These are phyloP conservation scores for Schizopora paradoxa DNA, from an alignment of 1,284 basidiomycete genomes.

Conservation along the genomic window DNA sequence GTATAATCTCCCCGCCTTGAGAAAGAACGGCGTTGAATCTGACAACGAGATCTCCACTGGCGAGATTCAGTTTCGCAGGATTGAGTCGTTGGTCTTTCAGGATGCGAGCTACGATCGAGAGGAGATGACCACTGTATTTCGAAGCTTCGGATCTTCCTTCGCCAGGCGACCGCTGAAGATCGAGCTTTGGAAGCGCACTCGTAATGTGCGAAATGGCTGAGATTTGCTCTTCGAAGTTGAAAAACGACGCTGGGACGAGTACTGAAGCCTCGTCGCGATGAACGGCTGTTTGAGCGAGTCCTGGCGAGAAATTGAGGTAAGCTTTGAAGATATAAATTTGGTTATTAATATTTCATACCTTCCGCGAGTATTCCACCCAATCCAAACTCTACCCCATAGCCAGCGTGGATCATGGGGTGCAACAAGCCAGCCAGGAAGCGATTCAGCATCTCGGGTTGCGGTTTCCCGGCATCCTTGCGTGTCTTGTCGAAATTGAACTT, in stretches of 20 bases:
- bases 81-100: conserved; percentile 38
- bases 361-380: conserved; percentile 59
- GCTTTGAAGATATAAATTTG: not conserved
- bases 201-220: no score
- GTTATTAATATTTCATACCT: conserved; percentile 36
- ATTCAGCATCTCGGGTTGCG: conserved; percentile 52
- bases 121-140: conserved; percentile 30
- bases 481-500: conserved; percentile 40
- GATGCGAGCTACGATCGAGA: conserved; percentile 43
- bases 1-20: conserved; percentile 36
- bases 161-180: conserved; percentile 2
- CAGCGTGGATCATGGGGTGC: conserved; percentile 61
- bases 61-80: conserved; percentile 3
- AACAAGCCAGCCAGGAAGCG: conserved; percentile 53
- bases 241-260: conserved; percentile 6
- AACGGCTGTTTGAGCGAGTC: conserved; percentile 11
- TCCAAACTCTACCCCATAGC: conserved; percentile 60
- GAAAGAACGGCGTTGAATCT: conserved; percentile 25
- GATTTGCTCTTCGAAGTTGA: conserved; percentile 4
- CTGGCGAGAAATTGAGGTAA: conserved; percentile 1
- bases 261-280: conserved; percentile 8
- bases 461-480: conserved; percentile 22
- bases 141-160: not conserved
- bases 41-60: conserved; percentile 20
- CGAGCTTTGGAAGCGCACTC: not conserved